Evolutionary conservation across 2,329 filamentous ascomycete genomes (phyloP), one percentile per base, ranked within the genome.

Genomic region (Ophiostoma tasmaniense): DNA sequence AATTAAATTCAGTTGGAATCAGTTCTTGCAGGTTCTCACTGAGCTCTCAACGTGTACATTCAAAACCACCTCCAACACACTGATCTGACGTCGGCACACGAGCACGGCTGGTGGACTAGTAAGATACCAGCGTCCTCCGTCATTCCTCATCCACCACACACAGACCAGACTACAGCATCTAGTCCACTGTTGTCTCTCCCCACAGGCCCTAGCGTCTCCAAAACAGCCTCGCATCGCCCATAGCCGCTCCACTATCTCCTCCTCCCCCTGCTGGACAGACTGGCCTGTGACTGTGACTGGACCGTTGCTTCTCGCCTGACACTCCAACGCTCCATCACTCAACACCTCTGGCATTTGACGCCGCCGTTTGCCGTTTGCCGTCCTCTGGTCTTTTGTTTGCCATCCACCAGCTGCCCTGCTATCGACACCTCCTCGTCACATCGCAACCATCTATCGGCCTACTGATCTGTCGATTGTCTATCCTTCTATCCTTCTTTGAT

Each of bases 191-290:
- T 17, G 28, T 11, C 28, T 22, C 61, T 64, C 33, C 33, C 55
- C 25, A 61, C 13, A 61, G 55, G 61, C n/a, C 30, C n/a, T 64
- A 64, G 61, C 61, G 61, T 64, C 61, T 37, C 61, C 33, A 37
- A 64, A 25, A 64, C 33, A 64, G 61, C 61, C 14, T 22, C 61
- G 33, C 61, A 64, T 64, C 61, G 25, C 61, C 61, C 14, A 64
- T 14, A 2, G n/a, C 33, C 61, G 61, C 61, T 64, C 61, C 61
- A 64, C 61, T 64, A 35, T n/a, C 59, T 62, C 28, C 13, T 33
- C 20, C 30, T 37, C 61, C 13, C 61, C 59, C 30, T 64, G 59
- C 59, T 14, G 17, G 10, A 35, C 59, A 33, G n/a, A 33, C 33
- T 33, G 35, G 4, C 11, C 37, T 39, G 37, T 13, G 37, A 13